Conservation (phyloP, 257 asterid species). For the Orobanche coerulescens region DNA sequence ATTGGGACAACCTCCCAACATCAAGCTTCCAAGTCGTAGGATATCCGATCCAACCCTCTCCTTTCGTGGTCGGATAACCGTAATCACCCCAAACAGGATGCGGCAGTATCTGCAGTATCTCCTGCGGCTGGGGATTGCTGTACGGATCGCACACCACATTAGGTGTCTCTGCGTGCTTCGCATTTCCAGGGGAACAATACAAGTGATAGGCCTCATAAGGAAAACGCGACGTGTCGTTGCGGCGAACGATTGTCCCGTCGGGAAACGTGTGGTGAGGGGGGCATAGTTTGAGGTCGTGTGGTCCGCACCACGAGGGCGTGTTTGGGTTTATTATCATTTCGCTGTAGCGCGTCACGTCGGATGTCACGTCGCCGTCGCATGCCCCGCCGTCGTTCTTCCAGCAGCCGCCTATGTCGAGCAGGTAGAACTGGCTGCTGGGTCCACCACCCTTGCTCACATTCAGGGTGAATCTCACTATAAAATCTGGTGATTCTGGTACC, state of each 20-base stretch:
- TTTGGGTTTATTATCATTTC: slow-evolving; percentile 75
- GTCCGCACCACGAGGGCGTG: slow-evolving; percentile 55
- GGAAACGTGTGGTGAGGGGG: slow-evolving; percentile 76
- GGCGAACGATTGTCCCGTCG: slow-evolving; percentile 49
- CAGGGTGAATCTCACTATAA: slow-evolving; percentile 61
- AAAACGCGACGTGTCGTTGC: slow-evolving; percentile 34
- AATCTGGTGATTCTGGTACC: slow-evolving; percentile 81
- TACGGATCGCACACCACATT: slow-evolving; percentile 53
- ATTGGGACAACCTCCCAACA: slow-evolving; percentile 40
- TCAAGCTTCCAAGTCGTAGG: slow-evolving; percentile 46
- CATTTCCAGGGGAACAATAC: slow-evolving; percentile 68
- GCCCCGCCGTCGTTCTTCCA: slow-evolving; percentile 81
- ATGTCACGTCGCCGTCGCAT: slow-evolving; percentile 66
- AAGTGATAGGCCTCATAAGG: slow-evolving; percentile 73
- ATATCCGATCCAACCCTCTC: slow-evolving; percentile 79
- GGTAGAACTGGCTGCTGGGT: slow-evolving; percentile 61
- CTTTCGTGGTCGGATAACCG: slow-evolving; percentile 63
- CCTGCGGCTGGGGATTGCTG: slow-evolving; percentile 85
- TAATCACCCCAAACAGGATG: slow-evolving; percentile 77
- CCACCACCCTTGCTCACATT: slow-evolving; percentile 68
- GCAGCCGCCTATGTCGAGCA: slow-evolving; percentile 87
- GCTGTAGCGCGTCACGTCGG: slow-evolving; percentile 76
- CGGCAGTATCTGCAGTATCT: slow-evolving; percentile 75
- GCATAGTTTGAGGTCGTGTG: slow-evolving; percentile 35
- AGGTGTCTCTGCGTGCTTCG: slow-evolving; percentile 38